Base-by-base conservation (phyloP, 768 basidiomycete genomes). In the Rhodotorula graminis region DNA sequence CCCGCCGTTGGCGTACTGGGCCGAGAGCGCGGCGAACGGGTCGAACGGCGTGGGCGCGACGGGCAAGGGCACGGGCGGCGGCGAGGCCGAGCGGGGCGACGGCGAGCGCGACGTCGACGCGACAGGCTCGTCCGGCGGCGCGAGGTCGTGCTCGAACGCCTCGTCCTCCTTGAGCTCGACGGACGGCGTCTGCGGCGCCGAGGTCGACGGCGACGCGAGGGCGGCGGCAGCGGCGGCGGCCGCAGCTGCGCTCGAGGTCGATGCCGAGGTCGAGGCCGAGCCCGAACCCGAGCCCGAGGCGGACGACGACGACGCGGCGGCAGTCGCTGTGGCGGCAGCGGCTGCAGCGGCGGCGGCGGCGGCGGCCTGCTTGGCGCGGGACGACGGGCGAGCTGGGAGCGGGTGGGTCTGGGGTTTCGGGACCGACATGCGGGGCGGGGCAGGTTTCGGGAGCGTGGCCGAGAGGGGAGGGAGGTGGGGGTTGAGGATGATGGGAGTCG, bases 11-110 rank as follows among this genome's bases (percentile, higher is more conserved):
- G n/a, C 5, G 25, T 31, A 42, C 37, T 19, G 25, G 40, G 40
- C 8, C 8, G 29, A 56, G 59, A 80, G 23, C 3, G 85, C 91
- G 47, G 83, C 81, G 59, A 82, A 80, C 53, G 82, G 80, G 59
- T 61, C 60, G 44, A n/a, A 55, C 2, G 53, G n/a, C 15, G 15
- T n/a, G 3, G 53, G 16, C 2, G 53, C 10, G 15, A 55, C n/a
- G n/a, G 49, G 21, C 11, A 53, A 40, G 37, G 52, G 12, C 21
- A 42, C 69, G 19, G 66, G 70, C n/a, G 57, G 67, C 8, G 69
- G 70, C 8, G 67, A 66, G 9, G 69, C 37, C 37, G 37, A 37
- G 37, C 37, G 37, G 37, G 69, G 70, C 8, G 67, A 66, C 3
- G 69, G 70, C 15, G 67, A 66, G 5, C 64, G 61, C 14, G 68